Evolutionary conservation across 2,329 filamentous ascomycete genomes (phyloP), one percentile per base, ranked within the genome.

Genomic region (Exserohilum turcica): DNA sequence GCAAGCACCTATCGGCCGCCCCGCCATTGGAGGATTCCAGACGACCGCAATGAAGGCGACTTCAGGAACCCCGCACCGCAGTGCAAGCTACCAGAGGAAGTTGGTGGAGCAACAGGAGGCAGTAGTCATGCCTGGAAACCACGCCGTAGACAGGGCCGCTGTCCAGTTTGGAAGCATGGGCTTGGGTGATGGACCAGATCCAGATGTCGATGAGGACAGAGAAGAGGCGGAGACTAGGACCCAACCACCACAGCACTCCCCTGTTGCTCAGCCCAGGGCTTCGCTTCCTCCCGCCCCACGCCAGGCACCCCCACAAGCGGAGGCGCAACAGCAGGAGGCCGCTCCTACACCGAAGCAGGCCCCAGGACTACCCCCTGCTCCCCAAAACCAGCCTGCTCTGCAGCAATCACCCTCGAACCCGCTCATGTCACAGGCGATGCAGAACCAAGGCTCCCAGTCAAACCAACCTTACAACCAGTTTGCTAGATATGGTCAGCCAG

Each of bases 81-180:
- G 86, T 48, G 85, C 91, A 16, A 92, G 88, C 77, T 91, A 89
- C 75, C 89, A 95, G 74, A 87, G 93, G 62, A 89, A 91, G 67
- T 84, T 97, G 48, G 82, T 96, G 68, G 92, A 97, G 67, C 94
- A 99, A 73, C 92, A 96, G 76, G 94, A 99, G 78, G 91, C 94
- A 54, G 94, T 99, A 35, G 92, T 96, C 61, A 97, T 99, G 93
- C 94, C 94, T 39, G 92, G 91, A 55, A 96, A 97, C 79, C 92
- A 94, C 64, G 92, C 94, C 47, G 89, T 99, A 24, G 93, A 97
- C 73, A 88, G 92, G 66, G 86, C 93, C 62, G 90, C 92, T 43
- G 92, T 99, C 43, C 93, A 97, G 73, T 99, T 99, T 74, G 94
- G 94, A 59, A 95, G 92, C 74, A 91, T 99, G 81, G 95, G 89